These are phyloP conservation scores for Neoboletus brunneissimus DNA, from an alignment of 768 basidiomycete species.

Conservation along the genomic window DNA sequence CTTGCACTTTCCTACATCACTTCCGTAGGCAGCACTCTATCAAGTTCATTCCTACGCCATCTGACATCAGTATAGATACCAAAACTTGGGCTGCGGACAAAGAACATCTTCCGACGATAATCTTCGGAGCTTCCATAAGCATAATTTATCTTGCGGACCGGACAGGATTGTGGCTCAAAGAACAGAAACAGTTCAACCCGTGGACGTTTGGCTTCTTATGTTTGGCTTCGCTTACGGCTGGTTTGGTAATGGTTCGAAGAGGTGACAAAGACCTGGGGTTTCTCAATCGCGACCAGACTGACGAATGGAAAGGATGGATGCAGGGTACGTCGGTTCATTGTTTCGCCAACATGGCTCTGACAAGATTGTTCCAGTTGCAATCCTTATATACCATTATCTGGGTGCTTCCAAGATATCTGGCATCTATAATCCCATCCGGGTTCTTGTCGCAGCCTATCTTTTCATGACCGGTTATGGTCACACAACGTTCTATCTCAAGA, in stretches of 20 bases:
- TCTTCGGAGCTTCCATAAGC: slow-evolving; percentile 65
- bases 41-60: slow-evolving; percentile 7
- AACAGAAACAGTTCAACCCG: slow-evolving; percentile 78
- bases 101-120: slow-evolving; percentile 41
- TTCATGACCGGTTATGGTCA: slow-evolving; percentile 96
- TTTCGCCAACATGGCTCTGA: not conserved
- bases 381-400: slow-evolving; percentile 90
- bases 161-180: slow-evolving; percentile 85
- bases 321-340: slow-evolving; percentile 56
- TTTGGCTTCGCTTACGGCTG: slow-evolving; percentile 50
- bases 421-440: slow-evolving; percentile 91
- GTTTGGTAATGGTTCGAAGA: slow-evolving; percentile 62
- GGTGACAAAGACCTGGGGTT: slow-evolving; percentile 84
- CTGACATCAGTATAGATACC: slow-evolving; percentile 17
- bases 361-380: slow-evolving; percentile 54
- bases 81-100: slow-evolving; percentile 18
- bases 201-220: slow-evolving; percentile 65
- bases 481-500: slow-evolving; percentile 84
- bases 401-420: slow-evolving; percentile 88
- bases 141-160: slow-evolving; percentile 79
- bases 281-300: slow-evolving; percentile 88
- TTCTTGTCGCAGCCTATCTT: slow-evolving; percentile 83
- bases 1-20: slow-evolving; percentile 46
- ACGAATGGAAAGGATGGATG: slow-evolving; percentile 99
- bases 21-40: slow-evolving; percentile 21